A percentile compares a stretch with the other conserved stretches of the same genome.
Evolutionary conservation across 2,329 filamentous ascomycete genomes (phyloP).

Genomic region (Xylaria multiplex): DNA sequence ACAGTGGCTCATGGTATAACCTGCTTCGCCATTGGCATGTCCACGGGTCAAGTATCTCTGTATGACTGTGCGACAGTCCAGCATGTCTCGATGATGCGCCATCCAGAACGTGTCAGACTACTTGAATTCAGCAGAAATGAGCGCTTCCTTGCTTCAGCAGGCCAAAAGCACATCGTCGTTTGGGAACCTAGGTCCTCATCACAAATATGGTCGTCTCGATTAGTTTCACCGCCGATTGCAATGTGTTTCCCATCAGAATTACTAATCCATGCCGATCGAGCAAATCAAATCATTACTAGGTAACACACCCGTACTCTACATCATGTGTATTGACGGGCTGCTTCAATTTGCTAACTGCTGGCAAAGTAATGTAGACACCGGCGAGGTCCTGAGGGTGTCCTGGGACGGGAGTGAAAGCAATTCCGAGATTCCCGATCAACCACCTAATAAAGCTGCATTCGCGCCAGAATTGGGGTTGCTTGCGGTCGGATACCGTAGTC

Average conservation of each 20-base stretch:
- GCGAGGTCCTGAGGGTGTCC: constrained; percentile 29
- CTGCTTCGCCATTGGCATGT: constrained; percentile 48
- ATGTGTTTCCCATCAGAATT: constrained; percentile 28
- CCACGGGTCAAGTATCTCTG: constrained; percentile 46
- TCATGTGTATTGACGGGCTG: constrained; percentile 15
- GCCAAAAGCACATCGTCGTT: constrained; percentile 28
- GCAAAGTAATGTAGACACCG: constrained; percentile 29
- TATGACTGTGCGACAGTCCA: constrained; percentile 45
- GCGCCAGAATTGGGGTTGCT: constrained; percentile 35
- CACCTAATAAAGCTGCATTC: constrained; percentile 28
- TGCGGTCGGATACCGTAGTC: constrained; percentile 43
- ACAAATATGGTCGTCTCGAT: constrained; percentile 28
- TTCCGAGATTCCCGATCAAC: constrained; percentile 25
- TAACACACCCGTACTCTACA: constrained; percentile 22
- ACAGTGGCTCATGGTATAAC: constrained; percentile 43
- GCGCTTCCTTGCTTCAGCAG: constrained; percentile 29
- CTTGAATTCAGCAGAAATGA: constrained; percentile 45
- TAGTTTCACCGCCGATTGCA: constrained; percentile 27
- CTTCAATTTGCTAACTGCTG: constrained; percentile 24
- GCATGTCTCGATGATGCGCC: constrained; percentile 35
- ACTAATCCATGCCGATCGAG: constrained; percentile 21
- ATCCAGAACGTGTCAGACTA: constrained; percentile 43
- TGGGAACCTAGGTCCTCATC: constrained; percentile 28
- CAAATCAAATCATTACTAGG: constrained; percentile 27
- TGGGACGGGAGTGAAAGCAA: constrained; percentile 25